These are phyloP conservation scores for Tetrapyrgos nigripes DNA, from an alignment of 1,284 basidiomycete species.

Conservation along the genomic window DNA sequence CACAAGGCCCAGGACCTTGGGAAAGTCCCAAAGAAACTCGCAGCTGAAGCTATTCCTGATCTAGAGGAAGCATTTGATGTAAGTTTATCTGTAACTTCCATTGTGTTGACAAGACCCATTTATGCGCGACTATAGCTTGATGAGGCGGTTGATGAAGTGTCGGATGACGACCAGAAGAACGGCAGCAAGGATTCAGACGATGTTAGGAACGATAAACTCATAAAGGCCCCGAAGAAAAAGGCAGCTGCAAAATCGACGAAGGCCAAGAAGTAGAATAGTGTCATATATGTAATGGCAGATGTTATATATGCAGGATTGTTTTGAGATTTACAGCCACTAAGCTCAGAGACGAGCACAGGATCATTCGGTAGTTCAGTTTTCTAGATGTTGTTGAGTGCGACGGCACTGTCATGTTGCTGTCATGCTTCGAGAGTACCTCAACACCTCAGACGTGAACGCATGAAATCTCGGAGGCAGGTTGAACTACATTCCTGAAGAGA, in stretches of 20 bases:
- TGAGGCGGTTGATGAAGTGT: constrained; percentile 53
- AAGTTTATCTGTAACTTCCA: constrained; percentile 24
- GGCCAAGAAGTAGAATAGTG: constrained; percentile 8
- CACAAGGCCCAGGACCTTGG: constrained; percentile 85
- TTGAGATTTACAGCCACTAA: no score
- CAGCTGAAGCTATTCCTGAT: constrained; percentile 79
- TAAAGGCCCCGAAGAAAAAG: constrained; percentile 51
- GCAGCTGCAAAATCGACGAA: constrained; percentile 24
- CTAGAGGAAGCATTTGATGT: constrained; percentile 86
- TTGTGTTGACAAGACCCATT: constrained; percentile 3
- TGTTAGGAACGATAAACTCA: constrained; percentile 55
- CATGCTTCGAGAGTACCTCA: no score
- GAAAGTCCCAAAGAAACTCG: constrained; percentile 79
- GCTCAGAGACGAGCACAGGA: no score
- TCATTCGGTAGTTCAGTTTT: no score
- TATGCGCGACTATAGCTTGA: constrained; percentile 43
- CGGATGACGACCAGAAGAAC: constrained; percentile 58
- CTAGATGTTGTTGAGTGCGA: no score
- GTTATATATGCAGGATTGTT: neutral
- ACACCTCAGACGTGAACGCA: no score
- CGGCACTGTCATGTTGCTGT: no score
- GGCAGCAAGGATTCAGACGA: constrained; percentile 46
- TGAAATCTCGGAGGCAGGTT: no score
- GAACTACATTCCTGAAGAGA: no score
- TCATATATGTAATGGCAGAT: neutral